Base-by-base conservation (phyloP, 2,329 filamentous ascomycete genomes). In the Thielaviopsis musarum region DNA sequence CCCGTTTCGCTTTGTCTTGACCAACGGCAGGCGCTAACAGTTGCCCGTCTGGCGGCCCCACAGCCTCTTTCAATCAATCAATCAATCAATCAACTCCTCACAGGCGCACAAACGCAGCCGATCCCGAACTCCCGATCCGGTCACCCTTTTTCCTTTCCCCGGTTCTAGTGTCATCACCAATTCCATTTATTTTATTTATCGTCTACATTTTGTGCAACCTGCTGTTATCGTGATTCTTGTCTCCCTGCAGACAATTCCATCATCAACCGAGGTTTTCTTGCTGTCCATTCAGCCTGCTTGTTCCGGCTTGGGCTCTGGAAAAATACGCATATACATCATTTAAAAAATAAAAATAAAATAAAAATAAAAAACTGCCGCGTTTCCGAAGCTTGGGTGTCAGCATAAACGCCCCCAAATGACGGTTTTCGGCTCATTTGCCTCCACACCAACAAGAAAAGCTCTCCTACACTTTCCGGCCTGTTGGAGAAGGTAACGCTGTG, bases 51-150 rank as follows among this genome's bases (percentile, higher is more conserved):
- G 13, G 17, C 38, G 2, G 38, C 38, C 15, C 38, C 38, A 45
- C 38, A 15, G 38, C 38, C 17, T 17, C 38, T 7, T 45, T n/a
- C 30, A 9, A 10, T 34, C 26, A 15, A 52, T n/a, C 6, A 22
- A 26, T n/a, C 26, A 12, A 21, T 10, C 13, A 19, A 26, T 3
- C 26, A 34, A 5, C 30, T 34, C 30, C 30, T 34, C 30, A 34
- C 30, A 34, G 24, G 24, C 17, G 12, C 19, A 52, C 51, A 52
- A 52, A 22, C 24, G 38, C 24, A n/a, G 30, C 52, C 26, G 30
- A 34, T 54, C 26, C 52, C 52, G 52, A 54, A 30, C 30, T 54
- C 26, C 52, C 52, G 52, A 54, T 54, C 52, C 52, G 52, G 52
- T 54, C 52, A 10, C 30, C 24, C 52, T 28, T 54, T 26, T 15